Evolutionary conservation across 805 yeast genomes (phyloP).

Genomic region (Sugiyamaella smithiae): DNA sequence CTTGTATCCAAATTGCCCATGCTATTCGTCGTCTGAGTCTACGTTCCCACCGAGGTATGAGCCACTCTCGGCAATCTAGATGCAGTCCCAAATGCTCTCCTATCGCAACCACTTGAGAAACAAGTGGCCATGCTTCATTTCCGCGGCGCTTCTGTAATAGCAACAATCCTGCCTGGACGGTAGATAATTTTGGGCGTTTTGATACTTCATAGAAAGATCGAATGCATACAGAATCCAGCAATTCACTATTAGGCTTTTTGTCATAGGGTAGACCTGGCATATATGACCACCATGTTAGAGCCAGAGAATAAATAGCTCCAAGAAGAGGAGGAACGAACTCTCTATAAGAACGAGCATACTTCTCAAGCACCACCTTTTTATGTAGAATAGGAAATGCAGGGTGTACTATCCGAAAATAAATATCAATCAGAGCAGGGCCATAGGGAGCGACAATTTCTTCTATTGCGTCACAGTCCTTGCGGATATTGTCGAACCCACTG

Average conservation of each 20-base stretch:
- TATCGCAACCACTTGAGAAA: constrained; percentile 27
- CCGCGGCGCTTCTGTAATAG: constrained; percentile 47
- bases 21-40: constrained; percentile 27
- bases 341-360: constrained; percentile 81
- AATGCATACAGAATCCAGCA: constrained; percentile 73
- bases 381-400: constrained; percentile 88
- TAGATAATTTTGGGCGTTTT: constrained; percentile 73
- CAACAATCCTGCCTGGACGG: constrained; percentile 83
- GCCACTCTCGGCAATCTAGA: constrained; percentile 28
- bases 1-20: constrained; percentile 31
- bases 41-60: constrained; percentile 30
- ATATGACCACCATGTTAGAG: constrained; percentile 91
- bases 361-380: constrained; percentile 83
- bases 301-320: constrained; percentile 83
- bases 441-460: constrained; percentile 86
- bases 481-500: constrained; percentile 49
- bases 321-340: constrained; percentile 86
- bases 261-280: constrained; percentile 59
- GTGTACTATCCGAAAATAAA: constrained; percentile 79
- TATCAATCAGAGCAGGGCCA: constrained; percentile 64
- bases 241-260: constrained; percentile 22
- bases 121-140: constrained; percentile 24
- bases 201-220: constrained; percentile 67
- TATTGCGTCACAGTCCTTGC: constrained; percentile 73
- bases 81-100: constrained; percentile 28